phyloP scores from a whole-genome alignment of 345 rosid genomes.

The Populus deltoides region DNA sequence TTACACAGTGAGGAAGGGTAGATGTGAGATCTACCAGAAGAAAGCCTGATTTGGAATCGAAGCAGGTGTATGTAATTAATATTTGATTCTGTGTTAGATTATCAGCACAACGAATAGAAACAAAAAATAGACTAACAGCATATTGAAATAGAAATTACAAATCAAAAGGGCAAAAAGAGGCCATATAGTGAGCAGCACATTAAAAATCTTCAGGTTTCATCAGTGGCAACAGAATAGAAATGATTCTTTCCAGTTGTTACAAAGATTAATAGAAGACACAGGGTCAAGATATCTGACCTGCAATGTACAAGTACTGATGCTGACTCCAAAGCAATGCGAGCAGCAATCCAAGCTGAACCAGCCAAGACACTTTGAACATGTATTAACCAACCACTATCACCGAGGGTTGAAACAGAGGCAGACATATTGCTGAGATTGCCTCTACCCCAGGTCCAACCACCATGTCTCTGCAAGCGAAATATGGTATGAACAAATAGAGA shows the following conservation, averaged over 20 bases:
- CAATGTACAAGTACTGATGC: constrained; percentile 98
- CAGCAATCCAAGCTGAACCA: constrained; percentile 99
- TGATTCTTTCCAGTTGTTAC: not conserved
- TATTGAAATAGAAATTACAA: not conserved
- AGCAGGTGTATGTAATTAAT: not conserved
- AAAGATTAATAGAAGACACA: constrained; percentile 1
- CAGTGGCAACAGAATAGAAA: not conserved
- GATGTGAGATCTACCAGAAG: not conserved
- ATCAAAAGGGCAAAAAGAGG: not conserved
- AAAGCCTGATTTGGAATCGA: not conserved
- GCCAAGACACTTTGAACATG: constrained; percentile 95
- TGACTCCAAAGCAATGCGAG: constrained; percentile 82
- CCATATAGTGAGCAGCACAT: not conserved
- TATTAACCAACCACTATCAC: constrained; percentile 97
- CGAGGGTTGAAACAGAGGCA: constrained; percentile 95
- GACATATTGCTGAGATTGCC: constrained; percentile 99
- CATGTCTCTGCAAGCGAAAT: constrained; percentile 70
- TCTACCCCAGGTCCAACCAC: constrained; percentile 99
- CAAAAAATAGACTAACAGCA: not conserved
- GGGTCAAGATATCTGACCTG: constrained; percentile 52
- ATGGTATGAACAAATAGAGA: not conserved
- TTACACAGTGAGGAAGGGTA: not conserved
- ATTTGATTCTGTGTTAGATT: not conserved
- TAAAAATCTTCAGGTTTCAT: not conserved
- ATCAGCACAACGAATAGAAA: not conserved